Evolutionary conservation across 2,329 filamentous ascomycete species (phyloP), one percentile per base, ranked within the genome.

Genomic region (Orbilia ellipsospora): DNA sequence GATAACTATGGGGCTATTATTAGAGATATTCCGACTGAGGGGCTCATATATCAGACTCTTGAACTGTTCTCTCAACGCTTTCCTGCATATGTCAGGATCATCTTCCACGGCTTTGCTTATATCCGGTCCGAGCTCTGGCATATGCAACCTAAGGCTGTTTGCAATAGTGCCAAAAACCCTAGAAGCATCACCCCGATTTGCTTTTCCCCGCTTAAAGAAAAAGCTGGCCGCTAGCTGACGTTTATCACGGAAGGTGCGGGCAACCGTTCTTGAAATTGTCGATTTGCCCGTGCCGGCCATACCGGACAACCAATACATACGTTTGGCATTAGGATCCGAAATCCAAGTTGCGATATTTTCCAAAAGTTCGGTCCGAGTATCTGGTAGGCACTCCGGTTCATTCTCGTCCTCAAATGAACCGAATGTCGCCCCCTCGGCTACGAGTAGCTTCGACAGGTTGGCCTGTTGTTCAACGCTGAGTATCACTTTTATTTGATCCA

Each of bases 161-260:
- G 82, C 81, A 26, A 86, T 78, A 0, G 84, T 85, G 0, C 83
- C 79, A 13, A 86, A 81, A 36, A 86, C 80, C 55, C 79, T 81
- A 3, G 77, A 77, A 0, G 81, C 80, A 48, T 80, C 81, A 1
- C 81, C 81, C 16, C 82, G 80, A 70, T 84, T 82, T 2, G 78
- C 57, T 84, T 61, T 83, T 0, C 82, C 83, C 73, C 80, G 82
- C 63, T 84, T 84, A 78, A 68, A 86, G 86, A 79, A 85, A 76
- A 86, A 85, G 73, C 81, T 83, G 1, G 81, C 82, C n/a, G 80
- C 81, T 45, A 83, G 79, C 15, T 73, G 26, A 6, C 77, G 44
- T 8, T 66, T 66, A 1, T 78, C 61, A 7, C 75, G 65, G 36
- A 80, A 66, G 7, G 31, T 65, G 8, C 65, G 65, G 28, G 82